Evolutionary conservation across 2,329 filamentous ascomycete genomes (phyloP).

Genomic region (Aspergillus tanneri): DNA sequence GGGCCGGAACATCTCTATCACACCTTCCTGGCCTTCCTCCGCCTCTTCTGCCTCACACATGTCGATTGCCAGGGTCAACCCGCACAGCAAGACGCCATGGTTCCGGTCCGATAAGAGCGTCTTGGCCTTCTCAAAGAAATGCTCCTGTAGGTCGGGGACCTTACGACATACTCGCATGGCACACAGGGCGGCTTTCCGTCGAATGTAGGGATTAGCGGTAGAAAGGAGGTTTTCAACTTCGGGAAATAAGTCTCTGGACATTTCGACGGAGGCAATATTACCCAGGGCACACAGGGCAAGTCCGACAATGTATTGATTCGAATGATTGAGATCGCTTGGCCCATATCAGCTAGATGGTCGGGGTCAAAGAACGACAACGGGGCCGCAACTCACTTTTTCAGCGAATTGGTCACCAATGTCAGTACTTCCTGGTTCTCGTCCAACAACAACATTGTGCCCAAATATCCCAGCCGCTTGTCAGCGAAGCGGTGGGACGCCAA

Average conservation of each 20-base stretch:
- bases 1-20: constrained; percentile 86
- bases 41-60: constrained; percentile 94
- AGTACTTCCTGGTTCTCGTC: constrained; percentile 99
- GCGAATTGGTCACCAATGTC: constrained; percentile 93
- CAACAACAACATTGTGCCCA: constrained; percentile 91
- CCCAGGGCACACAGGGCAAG: constrained; percentile 93
- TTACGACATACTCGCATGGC: constrained; percentile 99
- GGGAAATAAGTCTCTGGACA: constrained; percentile 94
- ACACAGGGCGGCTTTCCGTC: constrained; percentile 94
- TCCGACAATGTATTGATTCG: constrained; percentile 97
- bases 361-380: neutral
- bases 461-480: constrained; percentile 92
- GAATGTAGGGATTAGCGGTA: constrained; percentile 96
- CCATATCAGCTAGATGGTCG: constrained; percentile 33
- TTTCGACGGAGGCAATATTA: constrained; percentile 96
- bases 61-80: constrained; percentile 84
- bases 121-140: constrained; percentile 93
- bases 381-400: constrained; percentile 75
- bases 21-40: constrained; percentile 83
- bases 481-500: constrained; percentile 95
- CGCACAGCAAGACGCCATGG: constrained; percentile 90
- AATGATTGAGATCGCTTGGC: constrained; percentile 84
- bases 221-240: constrained; percentile 91
- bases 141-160: constrained; percentile 93
- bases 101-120: constrained; percentile 87